Conservation (phyloP, 495 filamentous ascomycete species). For the Daldinia caldariorum region DNA sequence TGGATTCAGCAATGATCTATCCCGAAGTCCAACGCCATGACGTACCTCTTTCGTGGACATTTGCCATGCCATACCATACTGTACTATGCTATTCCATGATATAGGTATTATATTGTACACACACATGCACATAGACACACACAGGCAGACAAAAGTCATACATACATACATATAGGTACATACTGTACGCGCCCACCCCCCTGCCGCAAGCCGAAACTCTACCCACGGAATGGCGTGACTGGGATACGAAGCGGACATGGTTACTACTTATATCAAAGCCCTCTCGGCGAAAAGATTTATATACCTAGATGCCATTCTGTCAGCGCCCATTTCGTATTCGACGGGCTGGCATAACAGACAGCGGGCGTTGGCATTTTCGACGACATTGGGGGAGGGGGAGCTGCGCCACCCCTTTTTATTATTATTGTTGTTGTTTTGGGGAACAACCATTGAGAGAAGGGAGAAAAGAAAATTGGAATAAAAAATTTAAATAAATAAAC, state of each 20-base stretch:
- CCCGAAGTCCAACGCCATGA: not conserved
- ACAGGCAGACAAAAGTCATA: not conserved
- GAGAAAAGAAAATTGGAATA: too few species aligned
- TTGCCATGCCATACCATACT: not conserved
- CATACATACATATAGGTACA: not conserved
- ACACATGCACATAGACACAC: not conserved
- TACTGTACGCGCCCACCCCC: slow-evolving; percentile 4
- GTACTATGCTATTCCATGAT: too few species aligned
- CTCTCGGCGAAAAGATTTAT: not conserved
- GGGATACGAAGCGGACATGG: slow-evolving; percentile 1
- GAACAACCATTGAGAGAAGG: not conserved
- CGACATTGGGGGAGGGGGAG: not conserved
- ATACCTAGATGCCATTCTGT: slow-evolving; percentile 5
- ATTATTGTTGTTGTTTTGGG: not conserved
- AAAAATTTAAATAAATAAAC: too few species aligned
- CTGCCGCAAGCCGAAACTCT: slow-evolving; percentile 13
- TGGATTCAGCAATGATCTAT: not conserved
- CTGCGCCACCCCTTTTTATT: slow-evolving; percentile 5
- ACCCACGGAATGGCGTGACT: slow-evolving; percentile 13
- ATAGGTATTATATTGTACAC: not conserved
- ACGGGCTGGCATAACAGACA: not conserved
- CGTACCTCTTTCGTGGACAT: not conserved
- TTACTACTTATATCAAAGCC: not conserved
- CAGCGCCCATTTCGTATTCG: slow-evolving; percentile 12
- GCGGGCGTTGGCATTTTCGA: slow-evolving; percentile 6